Base-by-base conservation (phyloP, 169 alveolate species). In the Plasmodium malariae region DNA sequence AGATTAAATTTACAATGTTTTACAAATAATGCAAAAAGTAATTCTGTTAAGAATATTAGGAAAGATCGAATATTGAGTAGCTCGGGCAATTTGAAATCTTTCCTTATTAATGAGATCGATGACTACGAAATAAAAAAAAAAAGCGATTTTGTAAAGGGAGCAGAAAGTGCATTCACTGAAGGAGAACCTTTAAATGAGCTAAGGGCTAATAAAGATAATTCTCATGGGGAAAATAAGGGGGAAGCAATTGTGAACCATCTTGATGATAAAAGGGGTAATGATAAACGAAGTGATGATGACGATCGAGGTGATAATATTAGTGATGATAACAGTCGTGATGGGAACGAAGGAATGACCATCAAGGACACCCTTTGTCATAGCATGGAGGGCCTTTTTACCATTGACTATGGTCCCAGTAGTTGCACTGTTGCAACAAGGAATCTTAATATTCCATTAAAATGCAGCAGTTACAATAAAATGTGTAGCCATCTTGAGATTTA, bases 41-140 rank as follows among this genome's bases (percentile, higher is more conserved):
- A 48, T 57, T 28, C 19, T 21, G 28, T 12, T 6, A 24, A 54
- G 24, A 37, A 24, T 59, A 26, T n/a, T 5, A 19, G 43, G 11
- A 28, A 26, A 67, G 17, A 24, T 4, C 24, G 28, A 24, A 36
- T 14, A 19, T 7, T 0, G 28, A 49, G 26, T 12, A 45, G 26
- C 32, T 51, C 48, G 19, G n/a, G n/a, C 19, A 40, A 30, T 2
- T 28, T 49, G 30, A 60, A 40, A 17, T 55, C 67, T 37, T 83
- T 83, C 17, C 14, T 65, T n/a, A 83, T 83, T 43, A 83, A 83
- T 40, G 85, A 83, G 40, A 67, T 83, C 51, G 91, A 67, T 34
- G 51, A 83, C 5, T 17, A 65, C 67, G 83, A 3, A 30, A 32
- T 83, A 67, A 54, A 67, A 51, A 67, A 65, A 24, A 40, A 83